A percentile compares a stretch with the other conserved stretches of the same genome.
Evolutionary conservation across 2,329 filamentous ascomycete genomes (phyloP).

Genomic region (Sarocladium oryzae): DNA sequence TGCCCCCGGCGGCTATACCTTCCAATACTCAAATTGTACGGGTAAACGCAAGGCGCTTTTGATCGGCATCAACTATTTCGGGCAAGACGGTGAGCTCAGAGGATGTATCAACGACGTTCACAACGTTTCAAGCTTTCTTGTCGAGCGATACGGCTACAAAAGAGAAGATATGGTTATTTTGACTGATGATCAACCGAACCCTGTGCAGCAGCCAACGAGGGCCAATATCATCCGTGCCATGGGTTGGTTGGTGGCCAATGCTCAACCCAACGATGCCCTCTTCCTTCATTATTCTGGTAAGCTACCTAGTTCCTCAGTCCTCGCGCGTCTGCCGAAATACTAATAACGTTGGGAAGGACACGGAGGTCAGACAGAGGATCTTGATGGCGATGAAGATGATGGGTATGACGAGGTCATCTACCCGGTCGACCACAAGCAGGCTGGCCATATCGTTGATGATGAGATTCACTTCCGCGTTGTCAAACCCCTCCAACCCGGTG

Average conservation of each 20-base stretch:
- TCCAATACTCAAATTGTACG: conserved; percentile 71
- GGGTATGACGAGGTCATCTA: conserved; percentile 76
- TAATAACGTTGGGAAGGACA: too few relatives aligned
- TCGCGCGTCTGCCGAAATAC: too few relatives aligned
- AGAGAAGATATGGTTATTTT: conserved; percentile 74
- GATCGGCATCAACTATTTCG: conserved; percentile 78
- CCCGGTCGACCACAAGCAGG: conserved; percentile 63
- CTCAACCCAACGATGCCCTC: conserved; percentile 66
- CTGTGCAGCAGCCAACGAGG: conserved; percentile 67
- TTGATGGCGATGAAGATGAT: conserved; percentile 71
- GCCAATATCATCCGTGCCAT: conserved; percentile 68
- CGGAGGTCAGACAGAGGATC: conserved; percentile 67
- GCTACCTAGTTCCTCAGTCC: too few relatives aligned
- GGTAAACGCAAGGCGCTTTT: conserved; percentile 67
- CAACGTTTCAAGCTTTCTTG: conserved; percentile 67
- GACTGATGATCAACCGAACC: conserved; percentile 67
- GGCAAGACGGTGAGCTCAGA: conserved; percentile 62
- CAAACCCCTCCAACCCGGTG: conserved; percentile 68
- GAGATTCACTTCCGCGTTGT: conserved; percentile 77
- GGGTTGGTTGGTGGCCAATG: conserved; percentile 67
- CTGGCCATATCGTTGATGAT: conserved; percentile 72
- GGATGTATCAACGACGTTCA: conserved; percentile 78
- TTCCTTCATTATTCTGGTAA: conserved; percentile 71
- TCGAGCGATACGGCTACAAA: conserved; percentile 62
- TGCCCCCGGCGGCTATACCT: conserved; percentile 61